These are phyloP conservation scores for Ampelomyces quisqualis DNA, from an alignment of 2,329 filamentous ascomycete species.

Conservation along the genomic window DNA sequence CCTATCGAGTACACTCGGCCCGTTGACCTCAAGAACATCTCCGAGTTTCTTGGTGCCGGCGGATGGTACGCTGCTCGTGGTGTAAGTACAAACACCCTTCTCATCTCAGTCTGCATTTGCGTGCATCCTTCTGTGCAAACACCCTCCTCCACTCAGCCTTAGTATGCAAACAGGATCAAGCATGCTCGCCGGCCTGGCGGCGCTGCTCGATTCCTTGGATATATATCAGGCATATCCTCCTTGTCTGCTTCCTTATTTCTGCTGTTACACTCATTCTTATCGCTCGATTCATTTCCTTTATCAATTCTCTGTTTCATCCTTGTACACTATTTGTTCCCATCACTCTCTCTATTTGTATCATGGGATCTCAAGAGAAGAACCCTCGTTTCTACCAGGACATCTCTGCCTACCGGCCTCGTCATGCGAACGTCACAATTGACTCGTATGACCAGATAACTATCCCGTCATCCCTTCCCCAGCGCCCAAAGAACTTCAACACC, in stretches of 20 bases:
- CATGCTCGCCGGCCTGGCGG: slow-evolving; percentile 2
- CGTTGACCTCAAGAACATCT: slow-evolving; percentile 39
- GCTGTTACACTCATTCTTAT: slow-evolving; percentile 1
- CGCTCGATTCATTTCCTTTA: slow-evolving; percentile 4
- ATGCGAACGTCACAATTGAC: slow-evolving; percentile 30
- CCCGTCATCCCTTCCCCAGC: slow-evolving; percentile 33
- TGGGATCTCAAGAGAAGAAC: slow-evolving; percentile 3
- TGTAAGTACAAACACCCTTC: slow-evolving; percentile 35
- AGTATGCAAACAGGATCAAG: slow-evolving; percentile 7
- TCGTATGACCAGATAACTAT: slow-evolving; percentile 21
- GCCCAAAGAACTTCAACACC: slow-evolving; percentile 42
- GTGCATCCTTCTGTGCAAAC: slow-evolving; percentile 7
- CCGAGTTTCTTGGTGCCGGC: slow-evolving; percentile 37
- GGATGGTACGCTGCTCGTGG: slow-evolving; percentile 42
- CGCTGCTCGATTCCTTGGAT: slow-evolving; percentile 1
- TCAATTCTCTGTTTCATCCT: not conserved
- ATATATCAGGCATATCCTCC: slow-evolving; percentile 4
- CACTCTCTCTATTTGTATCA: slow-evolving; percentile 12
- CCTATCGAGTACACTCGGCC: slow-evolving; percentile 28
- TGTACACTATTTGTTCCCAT: slow-evolving; percentile 1
- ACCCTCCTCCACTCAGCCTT: slow-evolving; percentile 2
- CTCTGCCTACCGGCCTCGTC: slow-evolving; percentile 13
- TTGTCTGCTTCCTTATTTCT: not conserved
- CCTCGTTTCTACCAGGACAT: slow-evolving; percentile 14
- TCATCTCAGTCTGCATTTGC: slow-evolving; percentile 7